phyloP scores from a whole-genome alignment of 2,329 filamentous ascomycete species.

The Cytospora schulzeri region DNA sequence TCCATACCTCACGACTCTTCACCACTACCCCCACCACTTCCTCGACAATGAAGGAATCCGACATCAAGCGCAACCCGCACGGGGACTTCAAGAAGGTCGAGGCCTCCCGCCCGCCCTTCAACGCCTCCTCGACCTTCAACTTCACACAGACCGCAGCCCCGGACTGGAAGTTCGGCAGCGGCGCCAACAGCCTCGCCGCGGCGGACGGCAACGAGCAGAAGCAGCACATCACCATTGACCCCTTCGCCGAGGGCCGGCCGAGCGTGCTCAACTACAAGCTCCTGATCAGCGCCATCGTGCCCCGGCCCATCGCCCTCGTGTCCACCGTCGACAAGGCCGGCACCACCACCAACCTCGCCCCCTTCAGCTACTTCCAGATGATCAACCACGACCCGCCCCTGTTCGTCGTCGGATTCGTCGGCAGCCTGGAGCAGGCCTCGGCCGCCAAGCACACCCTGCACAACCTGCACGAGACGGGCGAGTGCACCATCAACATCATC shows the following conservation, averaged over 20 bases:
- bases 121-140: constrained; percentile 49
- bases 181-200: constrained; percentile 54
- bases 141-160: constrained; percentile 67
- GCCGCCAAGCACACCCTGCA: constrained; percentile 74
- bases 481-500: constrained; percentile 87
- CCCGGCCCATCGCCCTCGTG: constrained; percentile 74
- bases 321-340: constrained; percentile 63
- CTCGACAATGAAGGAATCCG: constrained; percentile 34
- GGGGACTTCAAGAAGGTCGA: constrained; percentile 76
- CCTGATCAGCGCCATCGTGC: constrained; percentile 79
- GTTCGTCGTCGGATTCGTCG: constrained; percentile 62
- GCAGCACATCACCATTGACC: constrained; percentile 77
- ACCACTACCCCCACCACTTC: constrained; percentile 30
- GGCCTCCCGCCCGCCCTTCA: constrained; percentile 63
- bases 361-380: constrained; percentile 81
- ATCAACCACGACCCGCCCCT: constrained; percentile 82
- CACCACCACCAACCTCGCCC: constrained; percentile 71
- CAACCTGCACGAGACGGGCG: constrained; percentile 69
- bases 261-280: constrained; percentile 85
- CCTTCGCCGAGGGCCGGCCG: constrained; percentile 70
- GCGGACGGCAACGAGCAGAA: constrained; percentile 42
- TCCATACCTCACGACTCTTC: background rate
- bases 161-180: constrained; percentile 65
- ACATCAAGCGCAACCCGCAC: constrained; percentile 66
- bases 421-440: constrained; percentile 51